Percentiles rank a stretch among this genome's conserved stretches.
These are phyloP conservation scores for Pichia terricola DNA, from an alignment of 1,139 yeast genomes.

Conservation along the genomic window DNA sequence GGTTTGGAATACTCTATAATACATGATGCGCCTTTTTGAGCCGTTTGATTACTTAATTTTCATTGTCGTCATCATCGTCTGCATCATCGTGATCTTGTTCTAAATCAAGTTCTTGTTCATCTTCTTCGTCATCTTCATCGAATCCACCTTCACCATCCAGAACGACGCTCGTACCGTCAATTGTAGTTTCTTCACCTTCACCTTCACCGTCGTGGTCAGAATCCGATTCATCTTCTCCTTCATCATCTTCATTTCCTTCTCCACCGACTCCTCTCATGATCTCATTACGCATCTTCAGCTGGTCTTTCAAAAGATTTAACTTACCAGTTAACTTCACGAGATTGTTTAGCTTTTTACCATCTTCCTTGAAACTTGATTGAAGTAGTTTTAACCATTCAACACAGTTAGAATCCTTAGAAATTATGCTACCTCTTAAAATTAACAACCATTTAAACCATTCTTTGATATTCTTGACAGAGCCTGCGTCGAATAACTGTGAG, in stretches of 20 bases:
- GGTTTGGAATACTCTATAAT: too few relatives aligned
- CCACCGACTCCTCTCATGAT: too few relatives aligned
- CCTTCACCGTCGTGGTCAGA: too few relatives aligned
- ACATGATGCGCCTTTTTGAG: too few relatives aligned
- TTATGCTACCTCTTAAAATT: conserved; percentile 35
- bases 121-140: conserved; percentile 8
- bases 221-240: conserved; percentile 12
- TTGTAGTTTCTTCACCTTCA: neutral
- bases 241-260: conserved; percentile 23
- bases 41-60: too few relatives aligned
- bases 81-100: neutral
- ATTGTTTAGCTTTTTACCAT: conserved; percentile 46
- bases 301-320: conserved; percentile 61
- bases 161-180: conserved; percentile 23
- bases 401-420: conserved; percentile 29
- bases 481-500: conserved; percentile 1
- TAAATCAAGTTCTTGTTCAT: conserved; percentile 1
- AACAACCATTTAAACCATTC: conserved; percentile 44
- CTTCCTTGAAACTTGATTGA: conserved; percentile 24
- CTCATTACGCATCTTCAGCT: conserved; percentile 45
- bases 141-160: conserved; percentile 21
- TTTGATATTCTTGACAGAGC: conserved; percentile 27
- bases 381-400: conserved; percentile 29
- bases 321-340: conserved; percentile 78
- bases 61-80: too few relatives aligned